phyloP scores from a whole-genome alignment of 73 alveolate species.

The Paramecium pentaurelia region DNA sequence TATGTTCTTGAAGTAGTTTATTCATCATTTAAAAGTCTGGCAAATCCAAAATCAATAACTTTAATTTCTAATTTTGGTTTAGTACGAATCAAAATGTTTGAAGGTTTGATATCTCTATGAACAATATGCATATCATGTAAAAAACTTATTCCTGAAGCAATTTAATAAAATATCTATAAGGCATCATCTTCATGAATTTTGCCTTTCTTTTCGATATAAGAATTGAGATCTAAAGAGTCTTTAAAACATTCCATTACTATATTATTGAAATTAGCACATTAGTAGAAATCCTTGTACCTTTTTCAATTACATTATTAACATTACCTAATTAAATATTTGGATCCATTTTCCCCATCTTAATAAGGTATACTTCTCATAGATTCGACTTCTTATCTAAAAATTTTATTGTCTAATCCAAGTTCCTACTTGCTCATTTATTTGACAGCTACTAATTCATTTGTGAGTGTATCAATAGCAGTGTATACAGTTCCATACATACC shows the following conservation, averaged over 20 bases:
- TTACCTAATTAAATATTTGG: neutral
- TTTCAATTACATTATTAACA: neutral
- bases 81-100: neutral
- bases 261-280: neutral
- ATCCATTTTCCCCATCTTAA: neutral
- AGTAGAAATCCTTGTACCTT: neutral
- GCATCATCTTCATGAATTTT: constrained; percentile 28
- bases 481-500: constrained; percentile 55
- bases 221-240: neutral
- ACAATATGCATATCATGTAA: neutral
- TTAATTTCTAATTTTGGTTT: constrained; percentile 18
- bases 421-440: constrained; percentile 27
- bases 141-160: neutral
- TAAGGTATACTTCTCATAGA: neutral
- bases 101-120: constrained; percentile 29
- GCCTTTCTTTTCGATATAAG: neutral
- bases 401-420: neutral
- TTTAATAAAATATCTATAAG: neutral
- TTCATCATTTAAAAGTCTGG: neutral
- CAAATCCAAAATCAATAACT: constrained; percentile 24
- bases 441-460: constrained; percentile 45
- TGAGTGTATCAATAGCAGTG: neutral
- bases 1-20: neutral
- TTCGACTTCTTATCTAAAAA: constrained; percentile 45
- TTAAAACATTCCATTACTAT: constrained; percentile 32